Evolutionary conservation across 208 protist species (phyloP), one percentile per base, ranked within the genome.

Genomic region (Leishmania amazonensis): DNA sequence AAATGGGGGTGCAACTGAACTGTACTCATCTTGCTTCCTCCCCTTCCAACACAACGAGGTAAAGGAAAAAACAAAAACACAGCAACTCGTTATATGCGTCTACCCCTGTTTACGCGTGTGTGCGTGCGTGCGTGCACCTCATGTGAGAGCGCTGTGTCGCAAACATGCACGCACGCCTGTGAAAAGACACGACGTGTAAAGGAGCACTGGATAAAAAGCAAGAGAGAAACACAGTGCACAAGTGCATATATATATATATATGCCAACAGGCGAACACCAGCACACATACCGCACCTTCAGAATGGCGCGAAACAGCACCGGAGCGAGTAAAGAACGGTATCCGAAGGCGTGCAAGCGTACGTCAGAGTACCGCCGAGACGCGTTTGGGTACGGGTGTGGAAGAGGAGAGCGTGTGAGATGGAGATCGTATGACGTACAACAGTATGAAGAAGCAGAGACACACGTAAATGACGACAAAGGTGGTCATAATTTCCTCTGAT

Each of bases 1-100:
- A 87, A 87, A 64, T 83, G 75, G 4, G 83, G 78, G 49, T 83
- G 83, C 6, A 87, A 28, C 58, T 87, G 67, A 2, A 87, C 75
- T 24, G 47, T 77, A 65, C 62, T 87, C 83, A 83, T 80, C n/a
- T 68, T 49, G 40, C 11, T n/a, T 78, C 9, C 49, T 68, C 4
- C 15, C 15, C 31, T 40, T 40, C 24, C 21, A 47, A 6, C 51
- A 45, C 38, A n/a, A 42, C 3, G 57, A 62, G 35, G 13, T 40
- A 11, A 38, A 24, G 49, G 73, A 64, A 40, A 42, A 47, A 47
- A 31, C 35, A 60, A 67, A 65, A 31, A 2, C 2, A 45, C 4
- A 45, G 8, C 3, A 28, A n/a, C 53, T 53, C 11, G 6, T 6
- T 54, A 31, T 54, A 38, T 35, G 70, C 24, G 24, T 31, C 19